phyloP scores from a whole-genome alignment of 805 yeast species.

The Vanderwaltozyma tropicalis region DNA sequence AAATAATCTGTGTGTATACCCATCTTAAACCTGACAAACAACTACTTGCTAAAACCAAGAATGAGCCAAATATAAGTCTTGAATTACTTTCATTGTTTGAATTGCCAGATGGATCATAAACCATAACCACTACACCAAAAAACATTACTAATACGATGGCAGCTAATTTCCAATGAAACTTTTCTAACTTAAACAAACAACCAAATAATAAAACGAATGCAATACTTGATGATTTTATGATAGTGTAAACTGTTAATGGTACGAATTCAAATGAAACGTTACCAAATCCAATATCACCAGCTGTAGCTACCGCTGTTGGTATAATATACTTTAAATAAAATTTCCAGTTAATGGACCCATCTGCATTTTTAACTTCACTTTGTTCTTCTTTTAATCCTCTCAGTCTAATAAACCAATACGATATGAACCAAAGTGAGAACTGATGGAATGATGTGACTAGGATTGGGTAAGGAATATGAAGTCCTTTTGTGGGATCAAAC shows the following conservation, averaged over 20 bases:
- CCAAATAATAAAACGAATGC: slow-evolving; percentile 88
- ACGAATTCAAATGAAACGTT: slow-evolving; percentile 74
- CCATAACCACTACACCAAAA: slow-evolving; percentile 81
- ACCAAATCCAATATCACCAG: slow-evolving; percentile 90
- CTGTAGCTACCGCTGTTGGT: slow-evolving; percentile 81
- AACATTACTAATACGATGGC: slow-evolving; percentile 72
- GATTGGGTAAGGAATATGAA: slow-evolving; percentile 75
- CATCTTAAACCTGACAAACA: slow-evolving; percentile 84
- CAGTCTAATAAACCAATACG: slow-evolving; percentile 32
- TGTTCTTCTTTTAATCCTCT: slow-evolving; percentile 1
- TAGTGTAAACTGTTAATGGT: slow-evolving; percentile 77
- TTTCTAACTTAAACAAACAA: slow-evolving; percentile 67
- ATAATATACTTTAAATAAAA: slow-evolving; percentile 46
- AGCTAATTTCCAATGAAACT: slow-evolving; percentile 54
- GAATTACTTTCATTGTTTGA: slow-evolving; percentile 11
- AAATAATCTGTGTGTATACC: slow-evolving; percentile 83
- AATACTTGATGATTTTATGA: slow-evolving; percentile 82
- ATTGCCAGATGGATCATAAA: slow-evolving; percentile 35
- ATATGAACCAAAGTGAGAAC: slow-evolving; percentile 47
- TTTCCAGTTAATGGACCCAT: slow-evolving; percentile 14
- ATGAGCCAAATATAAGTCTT: slow-evolving; percentile 43
- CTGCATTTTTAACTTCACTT: neutral
- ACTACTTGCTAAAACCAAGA: slow-evolving; percentile 67
- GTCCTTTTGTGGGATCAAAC: slow-evolving; percentile 62
- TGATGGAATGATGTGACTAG: slow-evolving; percentile 82